Evolutionary conservation across 345 rosid genomes (phyloP).

Genomic region (Boechera retrofracta): DNA sequence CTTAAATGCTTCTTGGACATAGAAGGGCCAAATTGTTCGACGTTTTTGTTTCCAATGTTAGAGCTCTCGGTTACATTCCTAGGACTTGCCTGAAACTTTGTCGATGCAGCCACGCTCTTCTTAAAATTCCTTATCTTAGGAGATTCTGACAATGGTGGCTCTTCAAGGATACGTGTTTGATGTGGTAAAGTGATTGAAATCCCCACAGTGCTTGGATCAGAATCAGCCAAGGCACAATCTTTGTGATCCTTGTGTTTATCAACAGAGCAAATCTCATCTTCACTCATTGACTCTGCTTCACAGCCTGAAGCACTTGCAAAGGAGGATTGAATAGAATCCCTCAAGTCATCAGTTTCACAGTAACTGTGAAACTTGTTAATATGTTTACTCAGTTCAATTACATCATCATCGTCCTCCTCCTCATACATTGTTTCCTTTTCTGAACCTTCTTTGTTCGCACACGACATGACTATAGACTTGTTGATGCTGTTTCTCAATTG

Average conservation of each 20-base stretch:
- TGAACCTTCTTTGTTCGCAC: constrained; percentile 45
- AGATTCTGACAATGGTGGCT: constrained; percentile 78
- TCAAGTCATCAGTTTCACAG: constrained; percentile 43
- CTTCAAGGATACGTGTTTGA: constrained; percentile 61
- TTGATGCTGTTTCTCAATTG: constrained; percentile 88
- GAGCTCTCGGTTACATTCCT: constrained; percentile 50
- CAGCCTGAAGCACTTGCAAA: constrained; percentile 67
- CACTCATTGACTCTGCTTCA: constrained; percentile 68
- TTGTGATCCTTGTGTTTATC: constrained; percentile 49
- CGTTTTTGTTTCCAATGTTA: constrained; percentile 28
- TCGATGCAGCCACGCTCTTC: constrained; percentile 60
- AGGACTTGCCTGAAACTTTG: constrained; percentile 60
- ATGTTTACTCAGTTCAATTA: constrained; percentile 67
- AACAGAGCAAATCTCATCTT: constrained; percentile 59
- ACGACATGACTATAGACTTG: constrained; percentile 74
- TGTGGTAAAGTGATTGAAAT: constrained; percentile 52
- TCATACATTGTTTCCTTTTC: constrained; percentile 57
- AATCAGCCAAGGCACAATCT: constrained; percentile 42
- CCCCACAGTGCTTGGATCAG: constrained; percentile 16
- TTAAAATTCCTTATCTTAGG: constrained; percentile 73
- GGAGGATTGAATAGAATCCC: constrained; percentile 55
- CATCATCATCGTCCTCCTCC: constrained; percentile 57
- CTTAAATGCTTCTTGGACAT: constrained; percentile 61
- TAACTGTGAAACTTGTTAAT: constrained; percentile 62
- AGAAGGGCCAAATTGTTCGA: constrained; percentile 59